A percentile compares a stretch with the other conserved stretches of the same genome.
phyloP scores from a whole-genome alignment of 163 green algal species.

The Prototheca cutis region DNA sequence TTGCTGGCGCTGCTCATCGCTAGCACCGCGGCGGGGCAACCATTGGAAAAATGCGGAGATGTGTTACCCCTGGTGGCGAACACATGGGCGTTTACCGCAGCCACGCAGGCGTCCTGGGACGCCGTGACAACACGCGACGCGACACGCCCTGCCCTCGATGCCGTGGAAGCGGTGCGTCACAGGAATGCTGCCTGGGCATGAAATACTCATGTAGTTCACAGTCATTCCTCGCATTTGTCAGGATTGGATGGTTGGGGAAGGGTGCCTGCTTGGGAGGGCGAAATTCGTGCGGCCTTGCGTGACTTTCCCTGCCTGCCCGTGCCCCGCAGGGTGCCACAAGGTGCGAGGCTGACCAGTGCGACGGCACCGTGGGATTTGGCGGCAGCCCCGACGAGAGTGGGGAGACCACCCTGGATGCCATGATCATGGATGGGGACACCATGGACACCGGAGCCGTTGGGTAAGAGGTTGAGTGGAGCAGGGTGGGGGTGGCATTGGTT shows the following conservation, averaged over 20 bases:
- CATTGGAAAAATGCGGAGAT: background rate
- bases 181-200: no score
- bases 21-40: no score
- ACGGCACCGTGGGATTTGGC: conserved; percentile 58
- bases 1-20: no score
- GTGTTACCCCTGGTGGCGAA: conserved; percentile 43
- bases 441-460: conserved; percentile 49
- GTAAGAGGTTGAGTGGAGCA: no score
- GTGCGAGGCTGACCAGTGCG: conserved; percentile 56
- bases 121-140: conserved; percentile 9
- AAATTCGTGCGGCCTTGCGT: no score
- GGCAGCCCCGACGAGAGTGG: conserved; percentile 54
- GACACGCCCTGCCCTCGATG: conserved; percentile 14
- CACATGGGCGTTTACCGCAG: conserved; percentile 49
- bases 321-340: conserved; percentile 23
- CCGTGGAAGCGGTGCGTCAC: conserved; percentile 25
- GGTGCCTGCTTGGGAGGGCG: no score
- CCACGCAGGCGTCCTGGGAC: conserved; percentile 37
- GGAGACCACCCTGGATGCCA: conserved; percentile 60
- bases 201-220: no score
- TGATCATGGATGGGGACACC: conserved; percentile 60
- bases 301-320: no score
- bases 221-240: no score
- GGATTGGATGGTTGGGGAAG: no score
- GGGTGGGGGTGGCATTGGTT: no score